phyloP scores from a whole-genome alignment of 2,329 filamentous ascomycete species.

The Ophiostoma fasciatum region DNA sequence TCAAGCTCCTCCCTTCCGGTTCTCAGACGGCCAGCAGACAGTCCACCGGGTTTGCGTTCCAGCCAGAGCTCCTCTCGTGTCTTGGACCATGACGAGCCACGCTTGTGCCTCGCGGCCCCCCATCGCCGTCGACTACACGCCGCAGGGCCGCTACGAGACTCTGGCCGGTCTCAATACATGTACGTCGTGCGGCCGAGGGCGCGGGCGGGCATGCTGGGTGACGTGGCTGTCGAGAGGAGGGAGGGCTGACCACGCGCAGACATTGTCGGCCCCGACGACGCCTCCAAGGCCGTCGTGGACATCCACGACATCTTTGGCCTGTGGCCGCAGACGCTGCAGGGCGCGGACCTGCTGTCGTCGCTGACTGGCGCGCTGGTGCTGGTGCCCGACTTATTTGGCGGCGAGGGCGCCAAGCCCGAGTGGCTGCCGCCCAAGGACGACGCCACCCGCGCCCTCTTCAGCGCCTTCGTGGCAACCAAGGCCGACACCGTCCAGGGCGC shows the following conservation, averaged over 20 bases:
- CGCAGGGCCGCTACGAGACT: conserved; percentile 25
- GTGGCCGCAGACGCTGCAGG: conserved; percentile 30
- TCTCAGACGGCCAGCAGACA: too few species aligned
- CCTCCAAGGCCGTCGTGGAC: conserved; percentile 25
- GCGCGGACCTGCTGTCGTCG: conserved; percentile 28
- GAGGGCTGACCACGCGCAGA: too few species aligned
- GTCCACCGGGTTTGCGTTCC: too few species aligned
- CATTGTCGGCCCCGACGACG: conserved; percentile 19
- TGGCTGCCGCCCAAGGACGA: conserved; percentile 27
- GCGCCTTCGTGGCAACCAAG: conserved; percentile 8
- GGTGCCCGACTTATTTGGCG: conserved; percentile 26
- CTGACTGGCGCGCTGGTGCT: conserved; percentile 24
- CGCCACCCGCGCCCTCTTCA: conserved; percentile 22
- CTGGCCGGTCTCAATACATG: conserved; percentile 28
- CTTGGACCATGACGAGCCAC: conserved; percentile 11
- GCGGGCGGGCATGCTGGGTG: neutral
- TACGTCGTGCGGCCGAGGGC: conserved; percentile 12
- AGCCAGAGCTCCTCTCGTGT: too few species aligned
- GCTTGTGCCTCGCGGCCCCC: conserved; percentile 23
- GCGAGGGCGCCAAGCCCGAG: conserved; percentile 17
- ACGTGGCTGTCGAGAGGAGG: too few species aligned
- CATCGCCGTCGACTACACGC: conserved; percentile 23
- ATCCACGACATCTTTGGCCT: conserved; percentile 35
- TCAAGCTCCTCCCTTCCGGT: too few species aligned
- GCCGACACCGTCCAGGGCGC: conserved; percentile 18